Conservation (phyloP, 768 basidiomycete genomes). For the Mycena latifolia region DNA sequence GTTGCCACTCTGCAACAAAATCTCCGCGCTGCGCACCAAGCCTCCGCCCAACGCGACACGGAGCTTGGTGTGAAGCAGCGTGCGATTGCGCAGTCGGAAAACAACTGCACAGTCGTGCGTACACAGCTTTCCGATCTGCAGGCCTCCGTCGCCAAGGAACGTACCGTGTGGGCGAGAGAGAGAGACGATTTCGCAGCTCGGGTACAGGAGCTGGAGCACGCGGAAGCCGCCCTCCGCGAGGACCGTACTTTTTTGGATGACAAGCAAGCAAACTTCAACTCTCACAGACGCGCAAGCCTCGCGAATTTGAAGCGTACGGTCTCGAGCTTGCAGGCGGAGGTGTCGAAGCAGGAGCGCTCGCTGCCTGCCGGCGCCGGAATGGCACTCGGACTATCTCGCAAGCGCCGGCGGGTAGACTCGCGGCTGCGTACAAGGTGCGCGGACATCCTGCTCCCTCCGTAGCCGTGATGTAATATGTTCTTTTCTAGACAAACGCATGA, state of each 20-base stretch:
- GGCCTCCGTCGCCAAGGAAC: neutral
- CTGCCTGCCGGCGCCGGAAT: too few relatives aligned
- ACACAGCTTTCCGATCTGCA: neutral
- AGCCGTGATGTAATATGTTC: too few relatives aligned
- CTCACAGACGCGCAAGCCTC: neutral
- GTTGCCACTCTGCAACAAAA: neutral
- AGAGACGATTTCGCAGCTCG: neutral
- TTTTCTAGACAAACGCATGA: too few relatives aligned
- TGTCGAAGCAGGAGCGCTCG: neutral
- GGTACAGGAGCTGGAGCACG: neutral
- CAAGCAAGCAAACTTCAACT: neutral
- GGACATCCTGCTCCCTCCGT: too few relatives aligned
- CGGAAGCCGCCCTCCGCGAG: neutral
- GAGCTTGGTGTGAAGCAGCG: neutral
- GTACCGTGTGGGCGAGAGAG: neutral
- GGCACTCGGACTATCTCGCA: too few relatives aligned
- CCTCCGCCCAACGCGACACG: neutral
- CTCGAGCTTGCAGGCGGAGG: neutral
- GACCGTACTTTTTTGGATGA: neutral
- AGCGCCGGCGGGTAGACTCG: too few relatives aligned
- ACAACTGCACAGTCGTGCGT: neutral
- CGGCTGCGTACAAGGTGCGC: too few relatives aligned
- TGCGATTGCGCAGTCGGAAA: neutral
- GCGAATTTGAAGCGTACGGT: neutral
- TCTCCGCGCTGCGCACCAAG: neutral